These are phyloP conservation scores for Lachancea fermentati DNA, from an alignment of 805 yeast genomes.

Conservation along the genomic window DNA sequence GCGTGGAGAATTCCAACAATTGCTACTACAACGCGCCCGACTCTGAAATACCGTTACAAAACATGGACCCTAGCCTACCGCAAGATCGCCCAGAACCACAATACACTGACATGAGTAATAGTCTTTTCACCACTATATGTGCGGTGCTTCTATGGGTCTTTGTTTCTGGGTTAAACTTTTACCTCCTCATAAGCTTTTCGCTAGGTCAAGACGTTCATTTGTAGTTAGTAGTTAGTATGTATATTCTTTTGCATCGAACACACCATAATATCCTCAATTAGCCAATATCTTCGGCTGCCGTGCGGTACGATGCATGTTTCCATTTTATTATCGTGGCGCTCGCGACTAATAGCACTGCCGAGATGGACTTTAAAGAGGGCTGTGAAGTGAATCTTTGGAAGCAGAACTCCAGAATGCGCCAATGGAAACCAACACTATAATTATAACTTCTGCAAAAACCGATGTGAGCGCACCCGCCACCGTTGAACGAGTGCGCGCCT, in stretches of 20 bases:
- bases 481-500: conserved; percentile 13
- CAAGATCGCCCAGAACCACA: conserved; percentile 3
- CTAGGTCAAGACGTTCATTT: conserved; percentile 39
- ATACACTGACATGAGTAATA: conserved; percentile 39
- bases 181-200: conserved; percentile 46
- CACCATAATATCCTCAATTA: too few relatives aligned
- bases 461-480: conserved; percentile 9
- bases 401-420: background rate
- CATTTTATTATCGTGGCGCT: too few relatives aligned
- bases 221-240: too few relatives aligned
- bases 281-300: too few relatives aligned
- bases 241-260: too few relatives aligned
- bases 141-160: conserved; percentile 64
- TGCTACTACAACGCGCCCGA: conserved; percentile 12
- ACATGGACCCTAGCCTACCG: background rate
- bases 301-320: too few relatives aligned
- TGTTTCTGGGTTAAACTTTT: conserved; percentile 64
- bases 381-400: background rate
- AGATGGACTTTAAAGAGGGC: too few relatives aligned
- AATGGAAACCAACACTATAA: conserved; percentile 23
- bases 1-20: conserved; percentile 37
- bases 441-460: conserved; percentile 16
- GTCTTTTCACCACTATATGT: conserved; percentile 41
- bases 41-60: conserved; percentile 6
- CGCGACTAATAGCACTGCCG: too few relatives aligned